Percentiles rank a stretch among this genome's conserved stretches.
Conservation (phyloP, 495 filamentous ascomycete species). For the Penicillium canariense region DNA sequence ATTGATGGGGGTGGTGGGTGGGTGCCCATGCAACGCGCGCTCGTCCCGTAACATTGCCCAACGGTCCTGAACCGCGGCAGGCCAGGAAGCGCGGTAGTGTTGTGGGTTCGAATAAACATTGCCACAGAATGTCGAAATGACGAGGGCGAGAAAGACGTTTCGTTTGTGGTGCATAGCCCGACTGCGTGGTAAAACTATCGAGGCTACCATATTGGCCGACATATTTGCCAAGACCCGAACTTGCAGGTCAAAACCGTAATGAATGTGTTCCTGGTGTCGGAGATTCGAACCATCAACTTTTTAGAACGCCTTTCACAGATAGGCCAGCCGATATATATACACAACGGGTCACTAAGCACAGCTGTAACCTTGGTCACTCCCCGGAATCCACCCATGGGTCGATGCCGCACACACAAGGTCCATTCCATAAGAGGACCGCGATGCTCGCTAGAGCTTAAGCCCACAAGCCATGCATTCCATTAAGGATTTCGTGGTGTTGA, state of each 20-base stretch:
- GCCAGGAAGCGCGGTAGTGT: background rate
- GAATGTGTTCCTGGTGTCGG: background rate
- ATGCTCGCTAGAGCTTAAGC: background rate
- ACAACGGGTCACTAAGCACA: background rate
- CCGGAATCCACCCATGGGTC: background rate
- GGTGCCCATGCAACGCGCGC: background rate
- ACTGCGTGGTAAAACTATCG: background rate
- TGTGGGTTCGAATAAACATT: background rate
- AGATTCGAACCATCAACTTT: background rate
- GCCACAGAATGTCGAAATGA: background rate
- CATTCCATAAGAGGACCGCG: background rate
- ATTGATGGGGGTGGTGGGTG: background rate
- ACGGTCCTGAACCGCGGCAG: background rate
- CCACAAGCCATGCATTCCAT: background rate
- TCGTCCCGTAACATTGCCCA: background rate
- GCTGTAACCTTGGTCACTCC: background rate
- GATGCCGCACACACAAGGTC: background rate
- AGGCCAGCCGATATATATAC: background rate
- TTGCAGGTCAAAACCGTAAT: background rate
- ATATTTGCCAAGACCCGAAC: background rate
- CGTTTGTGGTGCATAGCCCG: background rate
- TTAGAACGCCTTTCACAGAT: too few species aligned
- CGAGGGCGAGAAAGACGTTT: background rate
- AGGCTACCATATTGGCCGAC: background rate
- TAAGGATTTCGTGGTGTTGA: background rate